These are phyloP conservation scores for Drechslera avenae DNA, from an alignment of 2,329 filamentous ascomycete species.

Conservation along the genomic window DNA sequence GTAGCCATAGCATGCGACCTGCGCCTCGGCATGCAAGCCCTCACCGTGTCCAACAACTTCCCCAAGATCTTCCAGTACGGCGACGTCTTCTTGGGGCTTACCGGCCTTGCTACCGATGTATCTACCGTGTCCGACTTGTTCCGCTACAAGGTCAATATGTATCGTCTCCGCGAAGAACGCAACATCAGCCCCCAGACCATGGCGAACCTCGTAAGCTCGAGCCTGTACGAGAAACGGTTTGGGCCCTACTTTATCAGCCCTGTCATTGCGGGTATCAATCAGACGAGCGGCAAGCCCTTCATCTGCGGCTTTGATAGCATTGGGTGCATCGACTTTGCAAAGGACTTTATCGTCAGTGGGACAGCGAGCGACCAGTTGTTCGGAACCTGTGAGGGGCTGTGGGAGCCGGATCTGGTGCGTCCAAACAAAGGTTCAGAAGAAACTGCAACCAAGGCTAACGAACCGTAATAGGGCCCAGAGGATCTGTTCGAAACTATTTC, in stretches of 20 bases:
- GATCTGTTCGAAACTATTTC: slow-evolving; percentile 99
- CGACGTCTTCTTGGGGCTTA: slow-evolving; percentile 92
- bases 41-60: slow-evolving; percentile 99
- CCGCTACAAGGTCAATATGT: slow-evolving; percentile 99
- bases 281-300: slow-evolving; percentile 91
- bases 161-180: slow-evolving; percentile 96
- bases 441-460: slow-evolving; percentile 12
- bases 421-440: too few relatives aligned
- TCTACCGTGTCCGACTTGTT: slow-evolving; percentile 94
- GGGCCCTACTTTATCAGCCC: slow-evolving; percentile 96
- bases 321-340: slow-evolving; percentile 98
- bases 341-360: slow-evolving; percentile 98
- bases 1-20: slow-evolving; percentile 99
- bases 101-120: slow-evolving; percentile 94
- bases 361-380: slow-evolving; percentile 97
- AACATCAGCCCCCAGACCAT: slow-evolving; percentile 93
- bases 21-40: slow-evolving; percentile 90
- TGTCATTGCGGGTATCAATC: slow-evolving; percentile 92
- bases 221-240: slow-evolving; percentile 93
- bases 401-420: slow-evolving; percentile 91
- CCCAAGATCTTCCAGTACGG: slow-evolving; percentile 99
- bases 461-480: slow-evolving; percentile 70
- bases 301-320: slow-evolving; percentile 99
- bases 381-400: slow-evolving; percentile 96
- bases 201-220: slow-evolving; percentile 86